Evolutionary conservation across 1,139 yeast genomes (phyloP).

Genomic region (Yamadazyma siamensis): DNA sequence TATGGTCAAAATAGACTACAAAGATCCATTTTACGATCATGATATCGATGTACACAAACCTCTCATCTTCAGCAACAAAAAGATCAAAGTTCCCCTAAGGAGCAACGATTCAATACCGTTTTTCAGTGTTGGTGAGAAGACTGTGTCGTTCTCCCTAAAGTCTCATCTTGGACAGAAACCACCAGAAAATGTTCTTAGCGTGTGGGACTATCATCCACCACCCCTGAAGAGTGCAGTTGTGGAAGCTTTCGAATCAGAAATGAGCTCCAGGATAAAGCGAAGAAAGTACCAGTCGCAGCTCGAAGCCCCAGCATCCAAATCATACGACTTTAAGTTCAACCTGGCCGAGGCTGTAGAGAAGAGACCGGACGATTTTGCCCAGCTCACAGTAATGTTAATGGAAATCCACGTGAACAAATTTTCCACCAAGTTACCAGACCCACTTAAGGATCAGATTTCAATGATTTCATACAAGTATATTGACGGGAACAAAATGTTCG

Average conservation of each 20-base stretch:
- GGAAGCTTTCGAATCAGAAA: conserved; percentile 20
- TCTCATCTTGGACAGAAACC: background rate
- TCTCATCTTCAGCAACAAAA: conserved; percentile 64
- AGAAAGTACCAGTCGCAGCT: conserved; percentile 45
- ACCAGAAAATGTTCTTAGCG: conserved; percentile 4
- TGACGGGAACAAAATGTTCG: conserved; percentile 35
- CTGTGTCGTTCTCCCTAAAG: conserved; percentile 4
- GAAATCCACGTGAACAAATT: conserved; percentile 67
- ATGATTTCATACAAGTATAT: conserved; percentile 65
- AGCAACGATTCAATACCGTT: conserved; percentile 5
- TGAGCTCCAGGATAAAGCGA: conserved; percentile 11
- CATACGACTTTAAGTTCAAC: conserved; percentile 31
- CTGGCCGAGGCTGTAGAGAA: conserved; percentile 30
- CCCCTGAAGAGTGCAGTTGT: conserved; percentile 25
- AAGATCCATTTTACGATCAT: conserved; percentile 61
- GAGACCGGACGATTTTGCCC: conserved; percentile 44
- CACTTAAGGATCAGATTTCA: conserved; percentile 53
- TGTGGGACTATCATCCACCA: conserved; percentile 32
- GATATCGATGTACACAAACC: conserved; percentile 52
- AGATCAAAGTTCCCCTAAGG: conserved; percentile 40
- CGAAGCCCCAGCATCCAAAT: conserved; percentile 41
- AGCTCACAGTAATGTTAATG: conserved; percentile 53
- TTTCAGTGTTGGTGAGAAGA: conserved; percentile 4
- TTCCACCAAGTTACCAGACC: conserved; percentile 58
- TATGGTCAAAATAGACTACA: conserved; percentile 50